Conservation (phyloP, 2,329 filamentous ascomycete genomes). For the Trichoderma oligosporum region DNA sequence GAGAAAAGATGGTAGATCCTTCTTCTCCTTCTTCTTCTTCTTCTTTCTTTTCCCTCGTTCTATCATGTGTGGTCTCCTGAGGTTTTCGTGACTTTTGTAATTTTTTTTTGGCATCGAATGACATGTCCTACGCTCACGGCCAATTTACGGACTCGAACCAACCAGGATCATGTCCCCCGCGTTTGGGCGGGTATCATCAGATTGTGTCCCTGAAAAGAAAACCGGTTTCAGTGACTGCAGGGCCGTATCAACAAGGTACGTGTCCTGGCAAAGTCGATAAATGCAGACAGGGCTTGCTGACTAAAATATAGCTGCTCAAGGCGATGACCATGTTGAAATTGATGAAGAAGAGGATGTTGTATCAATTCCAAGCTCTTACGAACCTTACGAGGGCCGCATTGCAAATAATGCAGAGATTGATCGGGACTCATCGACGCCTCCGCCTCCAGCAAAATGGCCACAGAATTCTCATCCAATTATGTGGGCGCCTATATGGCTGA, state of each 20-base stretch:
- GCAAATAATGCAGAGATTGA: background rate
- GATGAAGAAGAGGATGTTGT: background rate
- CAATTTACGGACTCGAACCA: background rate
- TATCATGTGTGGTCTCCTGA: background rate
- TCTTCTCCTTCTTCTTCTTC: background rate
- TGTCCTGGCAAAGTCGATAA: background rate
- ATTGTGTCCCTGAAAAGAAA: conserved; percentile 10
- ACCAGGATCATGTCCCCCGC: background rate
- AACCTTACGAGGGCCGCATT: background rate
- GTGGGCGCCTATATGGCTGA: conserved; percentile 13
- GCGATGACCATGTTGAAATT: background rate
- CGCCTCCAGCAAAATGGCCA: background rate
- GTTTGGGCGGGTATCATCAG: conserved; percentile 11
- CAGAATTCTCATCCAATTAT: background rate
- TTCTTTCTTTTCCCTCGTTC: background rate
- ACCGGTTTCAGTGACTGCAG: background rate
- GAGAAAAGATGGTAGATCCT: background rate
- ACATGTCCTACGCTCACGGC: background rate
- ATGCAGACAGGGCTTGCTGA: background rate
- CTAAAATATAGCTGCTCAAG: background rate
- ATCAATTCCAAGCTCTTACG: background rate
- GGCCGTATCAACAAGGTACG: conserved; percentile 11
- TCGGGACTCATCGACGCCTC: background rate
- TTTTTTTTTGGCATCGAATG: background rate
- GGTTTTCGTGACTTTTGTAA: background rate